phyloP scores from a whole-genome alignment of 129 eudicot species.

The Artemisia argyi region DNA sequence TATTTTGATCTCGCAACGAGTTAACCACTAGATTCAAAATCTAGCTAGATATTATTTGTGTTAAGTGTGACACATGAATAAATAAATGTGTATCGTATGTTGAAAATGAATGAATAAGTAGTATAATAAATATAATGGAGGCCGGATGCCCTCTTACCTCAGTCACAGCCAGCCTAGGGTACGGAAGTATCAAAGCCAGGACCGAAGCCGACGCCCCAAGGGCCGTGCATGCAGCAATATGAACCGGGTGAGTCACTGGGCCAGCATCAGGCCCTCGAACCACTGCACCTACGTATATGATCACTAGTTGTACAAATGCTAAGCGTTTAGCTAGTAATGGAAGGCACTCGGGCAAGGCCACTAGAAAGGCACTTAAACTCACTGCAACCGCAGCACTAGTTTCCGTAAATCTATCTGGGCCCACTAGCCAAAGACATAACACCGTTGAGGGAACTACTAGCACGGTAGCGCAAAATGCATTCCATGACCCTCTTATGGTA shows the following conservation, averaged over 20 bases:
- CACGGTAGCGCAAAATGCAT: constrained; percentile 53
- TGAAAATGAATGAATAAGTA: constrained; percentile 16
- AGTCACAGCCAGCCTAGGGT: constrained; percentile 53
- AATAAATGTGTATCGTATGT: background rate
- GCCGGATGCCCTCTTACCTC: constrained; percentile 41
- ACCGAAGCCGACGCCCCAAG: constrained; percentile 66
- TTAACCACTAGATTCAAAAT: constrained; percentile 7
- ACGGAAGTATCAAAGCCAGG: constrained; percentile 66
- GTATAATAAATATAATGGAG: background rate
- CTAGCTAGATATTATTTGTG: background rate
- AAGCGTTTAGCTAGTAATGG: constrained; percentile 56
- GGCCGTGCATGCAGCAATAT: constrained; percentile 67
- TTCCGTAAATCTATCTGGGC: constrained; percentile 33
- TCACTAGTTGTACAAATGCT: constrained; percentile 74
- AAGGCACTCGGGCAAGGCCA: constrained; percentile 56
- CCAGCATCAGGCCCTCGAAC: constrained; percentile 22
- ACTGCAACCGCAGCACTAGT: constrained; percentile 48
- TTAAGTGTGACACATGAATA: constrained; percentile 2
- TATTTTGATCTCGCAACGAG: background rate
- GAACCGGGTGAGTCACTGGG: constrained; percentile 51
- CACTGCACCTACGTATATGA: constrained; percentile 62
- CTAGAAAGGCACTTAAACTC: constrained; percentile 45
- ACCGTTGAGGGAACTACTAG: constrained; percentile 59
- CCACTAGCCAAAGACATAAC: constrained; percentile 44
- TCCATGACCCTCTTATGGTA: constrained; percentile 52